A percentile compares a stretch with the other conserved stretches of the same genome.
Conservation (phyloP, 2,329 filamentous ascomycete genomes). For the Aspergillus awamori region DNA sequence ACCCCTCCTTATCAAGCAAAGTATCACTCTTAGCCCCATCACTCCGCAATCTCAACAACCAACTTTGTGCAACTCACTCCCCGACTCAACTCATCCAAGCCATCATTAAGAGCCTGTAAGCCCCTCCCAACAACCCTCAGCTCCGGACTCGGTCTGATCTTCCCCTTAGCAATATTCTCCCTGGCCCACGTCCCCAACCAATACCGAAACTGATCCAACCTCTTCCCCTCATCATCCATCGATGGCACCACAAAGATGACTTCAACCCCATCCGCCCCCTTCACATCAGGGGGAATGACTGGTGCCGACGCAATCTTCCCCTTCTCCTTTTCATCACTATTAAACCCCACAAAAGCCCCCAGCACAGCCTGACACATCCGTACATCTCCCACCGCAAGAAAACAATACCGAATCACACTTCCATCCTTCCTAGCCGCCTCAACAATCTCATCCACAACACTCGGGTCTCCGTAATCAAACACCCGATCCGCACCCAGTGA, state of each 20-base stretch:
- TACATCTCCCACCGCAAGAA: slow-evolving; percentile 46
- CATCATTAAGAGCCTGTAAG: slow-evolving; percentile 41
- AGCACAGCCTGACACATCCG: slow-evolving; percentile 43
- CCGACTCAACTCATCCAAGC: slow-evolving; percentile 38
- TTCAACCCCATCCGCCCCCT: slow-evolving; percentile 39
- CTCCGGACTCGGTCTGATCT: slow-evolving; percentile 45
- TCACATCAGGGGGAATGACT: slow-evolving; percentile 32
- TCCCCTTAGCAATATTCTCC: slow-evolving; percentile 35
- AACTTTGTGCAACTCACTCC: slow-evolving; percentile 51
- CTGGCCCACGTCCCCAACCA: slow-evolving; percentile 47
- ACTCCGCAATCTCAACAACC: slow-evolving; percentile 45
- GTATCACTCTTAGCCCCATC: neutral
- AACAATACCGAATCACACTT: slow-evolving; percentile 45
- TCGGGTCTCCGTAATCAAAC: slow-evolving; percentile 45
- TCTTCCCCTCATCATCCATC: slow-evolving; percentile 33
- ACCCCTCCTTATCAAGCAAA: too few relatives aligned
- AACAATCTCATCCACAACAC: slow-evolving; percentile 36
- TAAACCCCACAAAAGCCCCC: slow-evolving; percentile 31
- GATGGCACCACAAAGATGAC: slow-evolving; percentile 46
- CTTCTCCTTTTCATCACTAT: neutral
- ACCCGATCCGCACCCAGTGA: slow-evolving; percentile 39
- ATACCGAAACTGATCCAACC: slow-evolving; percentile 43
- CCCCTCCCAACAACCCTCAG: slow-evolving; percentile 43
- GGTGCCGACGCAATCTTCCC: slow-evolving; percentile 46
- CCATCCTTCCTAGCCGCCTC: slow-evolving; percentile 42